Conservation (phyloP, 1,284 basidiomycete genomes). For the Ceratobasidium sp. region DNA sequence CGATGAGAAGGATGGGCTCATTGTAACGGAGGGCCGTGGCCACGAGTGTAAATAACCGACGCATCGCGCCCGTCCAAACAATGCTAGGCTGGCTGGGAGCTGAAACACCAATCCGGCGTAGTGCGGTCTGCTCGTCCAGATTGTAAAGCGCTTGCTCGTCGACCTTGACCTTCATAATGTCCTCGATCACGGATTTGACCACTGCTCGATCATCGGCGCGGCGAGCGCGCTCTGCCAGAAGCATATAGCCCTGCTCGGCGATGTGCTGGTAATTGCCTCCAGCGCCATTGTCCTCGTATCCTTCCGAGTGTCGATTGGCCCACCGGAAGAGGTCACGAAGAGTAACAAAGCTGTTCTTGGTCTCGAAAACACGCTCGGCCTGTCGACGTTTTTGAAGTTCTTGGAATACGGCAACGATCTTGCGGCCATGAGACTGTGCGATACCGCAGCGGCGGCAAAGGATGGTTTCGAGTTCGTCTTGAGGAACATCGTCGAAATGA, state of each 20-base stretch:
- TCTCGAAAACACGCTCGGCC: conserved; percentile 92
- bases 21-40: conserved; percentile 85
- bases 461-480: conserved; percentile 91
- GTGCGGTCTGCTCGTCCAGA: conserved; percentile 53
- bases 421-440: conserved; percentile 89
- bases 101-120: conserved; percentile 10
- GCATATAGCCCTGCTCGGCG: conserved; percentile 97
- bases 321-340: conserved; percentile 97
- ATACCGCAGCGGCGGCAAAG: conserved; percentile 88
- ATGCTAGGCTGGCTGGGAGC: conserved; percentile 55
- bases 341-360: conserved; percentile 96
- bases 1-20: conserved; percentile 96
- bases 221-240: conserved; percentile 91
- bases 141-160: conserved; percentile 74
- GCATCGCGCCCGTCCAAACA: conserved; percentile 95
- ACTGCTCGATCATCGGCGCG: conserved; percentile 83
- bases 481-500: conserved; percentile 97
- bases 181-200: conserved; percentile 93
- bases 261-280: conserved; percentile 90
- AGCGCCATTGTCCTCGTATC: conserved; percentile 48
- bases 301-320: conserved; percentile 71
- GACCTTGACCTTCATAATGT: conserved; percentile 87
- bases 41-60: conserved; percentile 84
- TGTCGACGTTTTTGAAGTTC: conserved; percentile 94
- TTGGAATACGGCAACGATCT: conserved; percentile 90